Base-by-base conservation (phyloP, 23 red algal species). In the Gracilaria gracilis region DNA sequence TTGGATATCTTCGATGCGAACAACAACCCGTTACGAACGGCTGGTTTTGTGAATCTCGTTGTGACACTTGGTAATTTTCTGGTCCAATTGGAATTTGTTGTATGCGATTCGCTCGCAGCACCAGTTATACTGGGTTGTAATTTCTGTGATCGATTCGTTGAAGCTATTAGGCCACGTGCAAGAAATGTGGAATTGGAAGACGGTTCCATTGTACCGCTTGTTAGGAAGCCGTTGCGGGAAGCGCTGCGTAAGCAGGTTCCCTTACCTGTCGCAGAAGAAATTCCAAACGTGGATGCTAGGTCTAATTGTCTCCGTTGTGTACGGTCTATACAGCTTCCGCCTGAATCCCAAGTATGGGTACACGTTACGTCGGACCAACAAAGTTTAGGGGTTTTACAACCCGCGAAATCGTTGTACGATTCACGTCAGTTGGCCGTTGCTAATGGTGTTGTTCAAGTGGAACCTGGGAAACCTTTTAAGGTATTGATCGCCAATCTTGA, bases 401-500 rank as follows among this genome's bases (percentile, higher is more conserved):
- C 64, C 0, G 31, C 37, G 5, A 27, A 28, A 1, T 54, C 37
- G 13, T 24, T 71, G 2, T 86, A 73, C 25, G 39, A 72, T 5
- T 15, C 74, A 36, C 34, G 38, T 40, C 33, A 44, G 20, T 5
- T 86, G 3, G 38, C 36, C 0, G 11, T 69, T 39, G 36, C 82
- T 0, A 86, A 73, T 20, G 82, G 65, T 27, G 13, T 86, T 2
- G 82, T 67, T 25, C 38, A 28, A 19, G 38, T 67, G 12, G 81
- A 84, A 20, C 54, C 54, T 9, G 4, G 28, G 0, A 19, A 29
- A 7, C 78, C 78, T 25, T 82, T 82, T 57, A 64, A 47, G 31
- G 4, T 84, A 38, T n/a, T 84, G 15, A 36, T 64, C 11, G 81
- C 81, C 8, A 84, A 84, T 35, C 69, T 84, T 38, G 39, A 59